Evolutionary conservation across 2,329 filamentous ascomycete genomes (phyloP), one percentile per base, ranked within the genome.

Genomic region (Aureobasidium sp.): DNA sequence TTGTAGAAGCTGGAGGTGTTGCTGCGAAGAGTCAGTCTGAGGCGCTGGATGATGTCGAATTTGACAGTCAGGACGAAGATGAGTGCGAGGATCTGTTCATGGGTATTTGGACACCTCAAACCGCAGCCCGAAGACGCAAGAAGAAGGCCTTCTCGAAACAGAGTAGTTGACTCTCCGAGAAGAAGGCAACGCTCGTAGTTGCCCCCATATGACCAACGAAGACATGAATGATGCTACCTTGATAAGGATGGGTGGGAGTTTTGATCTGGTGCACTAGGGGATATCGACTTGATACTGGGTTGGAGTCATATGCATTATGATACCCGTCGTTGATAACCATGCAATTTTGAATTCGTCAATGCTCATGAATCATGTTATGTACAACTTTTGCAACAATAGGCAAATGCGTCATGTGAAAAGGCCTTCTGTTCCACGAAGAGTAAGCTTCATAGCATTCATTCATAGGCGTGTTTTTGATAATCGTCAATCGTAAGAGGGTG

Each of bases 31-130:
- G 4, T 2, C 16, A 50, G 11, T 62, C 49, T 27, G 39, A 63
- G 41, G 65, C 67, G 13, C 9, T 37, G 42, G 67, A 73, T 41
- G 73, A 76, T n/a, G 64, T 83, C 3, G 80, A 85, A 67, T 87
- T 87, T 67, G 84, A 87, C 67, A 83, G 80, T 62, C 81, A 86
- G 71, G 84, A 87, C 69, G 84, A 87, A 67, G 84, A 86, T 63
- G 84, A 87, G 71, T 86, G 84, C 63, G 84, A 87, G 71, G 84
- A 86, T 70, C 65, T 87, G 34, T 87, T 87, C 68, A 76, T 81
- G 16, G 84, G 84, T 0, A 76, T 84, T 25, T 87, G 84, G 84
- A 85, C 75, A 63, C 78, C 80, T 16, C 76, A 78, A 62, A 67
- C 82, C 60, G 84, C 84, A 44, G 72, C 69, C 67, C 72, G 76